phyloP scores from a whole-genome alignment of 345 rosid species.

The Euphorbia pulcherrima region DNA sequence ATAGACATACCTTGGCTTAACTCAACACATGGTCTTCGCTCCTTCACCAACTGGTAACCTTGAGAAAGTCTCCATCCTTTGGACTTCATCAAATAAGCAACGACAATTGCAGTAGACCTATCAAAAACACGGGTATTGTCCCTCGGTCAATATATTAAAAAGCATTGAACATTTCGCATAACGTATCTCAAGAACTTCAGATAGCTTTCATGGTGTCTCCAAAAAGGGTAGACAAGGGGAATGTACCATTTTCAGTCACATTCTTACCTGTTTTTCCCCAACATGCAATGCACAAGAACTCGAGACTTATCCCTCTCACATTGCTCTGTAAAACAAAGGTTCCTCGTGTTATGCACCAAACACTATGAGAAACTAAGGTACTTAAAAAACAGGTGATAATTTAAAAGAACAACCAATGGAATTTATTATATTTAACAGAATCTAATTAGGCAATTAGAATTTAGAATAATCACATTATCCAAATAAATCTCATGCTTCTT shows the following conservation, averaged over 20 bases:
- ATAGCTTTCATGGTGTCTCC: not conserved
- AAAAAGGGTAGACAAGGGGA: too few relatives aligned
- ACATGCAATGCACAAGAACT: slow-evolving; percentile 99
- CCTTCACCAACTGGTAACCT: slow-evolving; percentile 91
- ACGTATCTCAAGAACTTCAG: not conserved
- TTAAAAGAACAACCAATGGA: too few relatives aligned
- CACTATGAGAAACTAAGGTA: slow-evolving; percentile 3
- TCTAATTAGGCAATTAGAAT: not conserved
- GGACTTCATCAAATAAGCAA: slow-evolving; percentile 87
- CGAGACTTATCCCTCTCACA: slow-evolving; percentile 92
- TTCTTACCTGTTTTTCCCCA: slow-evolving; percentile 81
- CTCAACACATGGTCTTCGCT: slow-evolving; percentile 67
- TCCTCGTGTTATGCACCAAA: slow-evolving; percentile 1
- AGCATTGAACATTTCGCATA: not conserved
- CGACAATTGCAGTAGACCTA: slow-evolving; percentile 91
- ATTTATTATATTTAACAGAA: too few relatives aligned
- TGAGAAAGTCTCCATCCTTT: slow-evolving; percentile 81
- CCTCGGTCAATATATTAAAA: not conserved
- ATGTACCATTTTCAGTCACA: too few relatives aligned
- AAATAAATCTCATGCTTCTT: not conserved
- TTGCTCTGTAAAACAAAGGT: slow-evolving; percentile 59
- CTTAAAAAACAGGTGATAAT: not conserved
- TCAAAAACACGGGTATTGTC: slow-evolving; percentile 11
- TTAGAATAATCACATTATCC: not conserved
- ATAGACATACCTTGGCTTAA: slow-evolving; percentile 50